Evolutionary conservation across 805 yeast species (phyloP).

Genomic region (Nakazawaea wickerhamii): DNA sequence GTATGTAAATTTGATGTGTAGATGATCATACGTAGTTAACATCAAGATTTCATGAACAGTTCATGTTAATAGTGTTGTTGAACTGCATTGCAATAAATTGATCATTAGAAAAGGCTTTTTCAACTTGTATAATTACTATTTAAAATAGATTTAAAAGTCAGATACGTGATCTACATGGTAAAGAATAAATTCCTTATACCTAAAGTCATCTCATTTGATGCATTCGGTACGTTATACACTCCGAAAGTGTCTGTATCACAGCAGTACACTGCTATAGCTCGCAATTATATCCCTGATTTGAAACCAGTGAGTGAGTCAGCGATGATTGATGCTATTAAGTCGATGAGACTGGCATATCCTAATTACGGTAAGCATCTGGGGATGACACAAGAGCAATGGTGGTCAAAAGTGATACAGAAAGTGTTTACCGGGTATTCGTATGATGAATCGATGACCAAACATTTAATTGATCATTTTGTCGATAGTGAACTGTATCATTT

Average conservation of each 20-base stretch:
- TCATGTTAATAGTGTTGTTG: too few species aligned
- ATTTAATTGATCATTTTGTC: conserved; percentile 43
- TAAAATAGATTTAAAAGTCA: conserved; percentile 4
- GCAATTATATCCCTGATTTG: conserved; percentile 35
- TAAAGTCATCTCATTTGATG: conserved; percentile 56
- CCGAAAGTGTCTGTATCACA: conserved; percentile 48
- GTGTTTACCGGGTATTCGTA: conserved; percentile 32
- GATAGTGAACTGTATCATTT: conserved; percentile 46
- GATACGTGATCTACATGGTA: conserved; percentile 9
- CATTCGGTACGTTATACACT: conserved; percentile 59
- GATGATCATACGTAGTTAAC: too few species aligned
- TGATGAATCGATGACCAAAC: conserved; percentile 32
- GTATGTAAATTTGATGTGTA: too few species aligned
- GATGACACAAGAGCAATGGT: conserved; percentile 43
- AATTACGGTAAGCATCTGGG: conserved; percentile 51
- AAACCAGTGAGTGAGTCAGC: conserved; percentile 21
- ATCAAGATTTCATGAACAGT: too few species aligned
- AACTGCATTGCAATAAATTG: background rate
- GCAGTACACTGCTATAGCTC: conserved; percentile 48
- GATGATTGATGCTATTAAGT: conserved; percentile 29
- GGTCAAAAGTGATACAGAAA: conserved; percentile 45
- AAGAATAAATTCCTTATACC: conserved; percentile 24
- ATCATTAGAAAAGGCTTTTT: conserved; percentile 1
- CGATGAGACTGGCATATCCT: conserved; percentile 39
- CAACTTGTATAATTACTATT: too few species aligned